These are phyloP conservation scores for Babesia ovis DNA, from an alignment of 169 alveolate genomes.

Conservation along the genomic window DNA sequence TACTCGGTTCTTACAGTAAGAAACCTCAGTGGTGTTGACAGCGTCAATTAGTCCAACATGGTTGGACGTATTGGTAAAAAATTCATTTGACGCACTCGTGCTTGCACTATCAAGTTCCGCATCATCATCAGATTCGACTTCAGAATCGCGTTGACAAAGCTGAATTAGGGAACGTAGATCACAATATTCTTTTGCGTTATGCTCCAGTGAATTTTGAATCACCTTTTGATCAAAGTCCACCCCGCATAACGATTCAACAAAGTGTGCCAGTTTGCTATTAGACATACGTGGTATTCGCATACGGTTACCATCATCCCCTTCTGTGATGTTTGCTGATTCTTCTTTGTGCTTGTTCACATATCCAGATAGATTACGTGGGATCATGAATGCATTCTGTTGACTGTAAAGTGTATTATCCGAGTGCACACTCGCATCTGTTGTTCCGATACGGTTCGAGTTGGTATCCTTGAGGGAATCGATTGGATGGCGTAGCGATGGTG, in stretches of 20 bases:
- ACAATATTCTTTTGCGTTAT: slow-evolving; percentile 32
- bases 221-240: slow-evolving; percentile 27
- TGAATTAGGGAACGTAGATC: slow-evolving; percentile 40
- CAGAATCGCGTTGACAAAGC: slow-evolving; percentile 20
- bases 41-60: slow-evolving; percentile 16
- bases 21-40: slow-evolving; percentile 15
- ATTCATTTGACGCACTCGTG: slow-evolving; percentile 3
- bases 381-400: slow-evolving; percentile 28
- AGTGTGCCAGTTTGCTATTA: slow-evolving; percentile 31
- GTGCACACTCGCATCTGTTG: background rate
- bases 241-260: slow-evolving; percentile 29
- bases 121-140: slow-evolving; percentile 3
- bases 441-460: background rate
- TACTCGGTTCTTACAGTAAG: slow-evolving; percentile 33
- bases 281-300: slow-evolving; percentile 29
- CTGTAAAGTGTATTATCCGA: slow-evolving; percentile 31
- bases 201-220: slow-evolving; percentile 22
- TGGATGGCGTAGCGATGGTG: slow-evolving; percentile 34
- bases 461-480: slow-evolving; percentile 19
- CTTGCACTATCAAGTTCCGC: background rate
- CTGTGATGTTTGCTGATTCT: slow-evolving; percentile 7
- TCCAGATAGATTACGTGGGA: slow-evolving; percentile 8
- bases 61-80: slow-evolving; percentile 21
- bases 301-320: slow-evolving; percentile 7
- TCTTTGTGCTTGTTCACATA: slow-evolving; percentile 22